phyloP scores from a whole-genome alignment of 2,329 filamentous ascomycete species.

The Neonectria neomacrospora region DNA sequence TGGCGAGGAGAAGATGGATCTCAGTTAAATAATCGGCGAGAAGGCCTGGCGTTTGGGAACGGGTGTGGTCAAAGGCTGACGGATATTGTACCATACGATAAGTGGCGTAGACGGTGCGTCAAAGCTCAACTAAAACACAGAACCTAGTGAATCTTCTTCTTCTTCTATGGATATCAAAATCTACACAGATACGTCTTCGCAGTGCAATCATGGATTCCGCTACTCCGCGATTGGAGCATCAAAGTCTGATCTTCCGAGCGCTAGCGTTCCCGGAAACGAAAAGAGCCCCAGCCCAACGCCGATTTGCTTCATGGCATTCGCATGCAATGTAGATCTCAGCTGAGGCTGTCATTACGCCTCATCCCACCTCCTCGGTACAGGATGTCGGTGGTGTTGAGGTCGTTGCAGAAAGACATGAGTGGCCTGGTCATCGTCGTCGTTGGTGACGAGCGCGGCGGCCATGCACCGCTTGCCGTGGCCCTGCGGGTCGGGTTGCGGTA shows the following conservation, averaged over 20 bases:
- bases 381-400: constrained; percentile 31
- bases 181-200: neutral
- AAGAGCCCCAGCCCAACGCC: constrained; percentile 6
- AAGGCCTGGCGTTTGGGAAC: constrained; percentile 48
- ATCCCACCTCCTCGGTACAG: constrained; percentile 24
- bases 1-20: constrained; percentile 60
- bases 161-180: constrained; percentile 22
- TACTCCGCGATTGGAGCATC: neutral
- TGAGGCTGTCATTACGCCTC: neutral
- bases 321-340: neutral
- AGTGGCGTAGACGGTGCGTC: constrained; percentile 41
- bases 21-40: constrained; percentile 51
- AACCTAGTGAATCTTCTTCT: constrained; percentile 26
- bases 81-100: constrained; percentile 46
- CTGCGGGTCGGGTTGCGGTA: constrained; percentile 7
- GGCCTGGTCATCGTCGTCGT: constrained; percentile 25
- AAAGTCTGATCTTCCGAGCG: neutral
- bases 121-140: constrained; percentile 26
- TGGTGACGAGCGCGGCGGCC: constrained; percentile 23
- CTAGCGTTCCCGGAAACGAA: neutral
- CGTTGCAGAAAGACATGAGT: constrained; percentile 39
- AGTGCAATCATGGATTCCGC: neutral
- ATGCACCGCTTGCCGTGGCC: constrained; percentile 30
- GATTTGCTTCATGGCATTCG: neutral
- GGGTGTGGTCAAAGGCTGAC: constrained; percentile 36